These are phyloP conservation scores for Trichomonascaceae sp. DNA, from an alignment of 1,139 yeast species.

Conservation along the genomic window DNA sequence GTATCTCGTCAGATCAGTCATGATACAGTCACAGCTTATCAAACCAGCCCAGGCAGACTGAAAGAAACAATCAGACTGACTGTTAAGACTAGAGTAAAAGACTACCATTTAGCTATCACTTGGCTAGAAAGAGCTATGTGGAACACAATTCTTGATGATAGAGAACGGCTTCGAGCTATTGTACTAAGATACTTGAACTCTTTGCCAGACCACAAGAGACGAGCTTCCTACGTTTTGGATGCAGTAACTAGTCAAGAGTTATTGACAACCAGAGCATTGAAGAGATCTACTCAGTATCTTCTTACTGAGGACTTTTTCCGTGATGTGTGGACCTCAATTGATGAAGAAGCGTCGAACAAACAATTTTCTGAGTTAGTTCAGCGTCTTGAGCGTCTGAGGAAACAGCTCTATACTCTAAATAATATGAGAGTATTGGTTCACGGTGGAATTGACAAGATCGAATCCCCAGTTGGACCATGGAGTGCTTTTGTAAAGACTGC, in stretches of 20 bases:
- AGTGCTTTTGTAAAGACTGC: slow-evolving; percentile 1
- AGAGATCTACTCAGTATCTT: slow-evolving; percentile 62
- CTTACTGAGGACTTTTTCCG: slow-evolving; percentile 55
- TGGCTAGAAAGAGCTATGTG: slow-evolving; percentile 70
- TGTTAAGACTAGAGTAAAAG: slow-evolving; percentile 54
- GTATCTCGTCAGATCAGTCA: slow-evolving; percentile 67
- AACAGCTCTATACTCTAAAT: slow-evolving; percentile 48
- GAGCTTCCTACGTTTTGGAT: slow-evolving; percentile 64
- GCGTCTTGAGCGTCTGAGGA: slow-evolving; percentile 54
- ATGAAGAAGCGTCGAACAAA: slow-evolving; percentile 34
- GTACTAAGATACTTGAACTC: slow-evolving; percentile 71
- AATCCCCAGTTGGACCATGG: slow-evolving; percentile 64
- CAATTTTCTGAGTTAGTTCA: slow-evolving; percentile 40
- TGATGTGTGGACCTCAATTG: slow-evolving; percentile 33
- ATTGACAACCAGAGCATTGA: slow-evolving; percentile 53
- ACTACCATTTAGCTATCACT: slow-evolving; percentile 61
- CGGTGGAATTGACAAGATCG: slow-evolving; percentile 55
- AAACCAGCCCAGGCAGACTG: slow-evolving; percentile 52
- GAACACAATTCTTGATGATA: slow-evolving; percentile 58
- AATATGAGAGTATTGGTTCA: slow-evolving; percentile 65
- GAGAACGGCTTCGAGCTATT: slow-evolving; percentile 59
- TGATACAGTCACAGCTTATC: slow-evolving; percentile 49
- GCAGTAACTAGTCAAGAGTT: slow-evolving; percentile 54
- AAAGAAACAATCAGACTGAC: slow-evolving; percentile 59
- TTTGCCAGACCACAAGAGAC: slow-evolving; percentile 73